Percentiles rank a stretch among this genome's conserved stretches.
phyloP scores from a whole-genome alignment of 1,139 yeast genomes.

The Blastobotrys serpentis region DNA sequence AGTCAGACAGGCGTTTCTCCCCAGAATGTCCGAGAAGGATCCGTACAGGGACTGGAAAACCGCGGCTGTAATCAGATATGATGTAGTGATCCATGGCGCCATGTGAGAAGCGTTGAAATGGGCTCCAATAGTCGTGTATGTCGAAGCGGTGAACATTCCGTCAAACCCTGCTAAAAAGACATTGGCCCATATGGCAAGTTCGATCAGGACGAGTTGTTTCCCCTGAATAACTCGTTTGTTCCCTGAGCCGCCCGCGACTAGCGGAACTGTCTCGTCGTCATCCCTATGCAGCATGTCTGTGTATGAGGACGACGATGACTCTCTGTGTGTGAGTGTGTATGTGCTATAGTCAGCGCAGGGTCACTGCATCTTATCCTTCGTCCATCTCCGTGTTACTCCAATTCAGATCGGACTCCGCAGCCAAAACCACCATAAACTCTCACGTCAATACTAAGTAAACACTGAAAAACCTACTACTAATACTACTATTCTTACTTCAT shows the following conservation, averaged over 20 bases:
- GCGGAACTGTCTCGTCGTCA: no score
- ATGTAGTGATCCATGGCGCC: slow-evolving; percentile 12
- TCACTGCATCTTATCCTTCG: no score
- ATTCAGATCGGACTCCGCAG: no score
- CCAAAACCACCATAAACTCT: no score
- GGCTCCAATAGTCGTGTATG: slow-evolving; percentile 8
- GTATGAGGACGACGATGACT: no score
- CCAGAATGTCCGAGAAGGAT: slow-evolving; percentile 20
- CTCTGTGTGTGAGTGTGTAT: no score
- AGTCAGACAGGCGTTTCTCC: slow-evolving; percentile 16
- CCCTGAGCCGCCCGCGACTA: not conserved
- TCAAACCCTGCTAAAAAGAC: slow-evolving; percentile 10
- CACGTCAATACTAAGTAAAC: no score
- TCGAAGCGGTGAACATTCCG: slow-evolving; percentile 10
- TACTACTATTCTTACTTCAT: no score
- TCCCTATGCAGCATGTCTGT: no score
- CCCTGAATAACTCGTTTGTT: not conserved
- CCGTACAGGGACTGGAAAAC: slow-evolving; percentile 21
- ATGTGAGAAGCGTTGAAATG: slow-evolving; percentile 8
- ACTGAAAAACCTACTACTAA: no score
- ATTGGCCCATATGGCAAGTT: slow-evolving; percentile 9
- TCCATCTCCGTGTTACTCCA: no score
- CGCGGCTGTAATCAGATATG: slow-evolving; percentile 9
- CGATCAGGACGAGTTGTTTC: not conserved
- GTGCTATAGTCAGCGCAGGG: no score